These are phyloP conservation scores for Tephrocybe sp. DNA, from an alignment of 768 basidiomycete species.

Conservation along the genomic window DNA sequence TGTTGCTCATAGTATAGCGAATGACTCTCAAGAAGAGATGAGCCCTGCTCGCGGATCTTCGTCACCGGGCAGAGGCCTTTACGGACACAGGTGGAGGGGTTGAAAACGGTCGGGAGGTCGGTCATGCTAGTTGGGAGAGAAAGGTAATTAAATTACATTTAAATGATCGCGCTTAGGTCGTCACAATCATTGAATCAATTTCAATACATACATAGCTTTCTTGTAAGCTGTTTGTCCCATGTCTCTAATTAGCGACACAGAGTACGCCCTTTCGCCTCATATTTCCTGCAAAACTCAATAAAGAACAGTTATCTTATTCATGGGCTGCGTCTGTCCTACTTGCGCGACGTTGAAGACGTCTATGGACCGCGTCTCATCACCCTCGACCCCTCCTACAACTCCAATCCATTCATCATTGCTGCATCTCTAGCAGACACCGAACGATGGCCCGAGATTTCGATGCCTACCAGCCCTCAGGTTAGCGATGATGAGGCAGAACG, in stretches of 20 bases:
- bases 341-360: slow-evolving; percentile 87
- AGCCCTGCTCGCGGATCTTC: slow-evolving; percentile 43
- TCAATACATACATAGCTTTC: neutral
- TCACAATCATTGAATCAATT: no score
- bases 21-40: slow-evolving; percentile 56
- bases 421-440: slow-evolving; percentile 77
- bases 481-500: slow-evolving; percentile 67
- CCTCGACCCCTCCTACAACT: slow-evolving; percentile 70
- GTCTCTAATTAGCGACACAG: slow-evolving; percentile 67
- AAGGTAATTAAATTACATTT: no score
- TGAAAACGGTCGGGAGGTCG: slow-evolving; percentile 51
- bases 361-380: slow-evolving; percentile 82
- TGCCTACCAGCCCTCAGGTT: slow-evolving; percentile 69
- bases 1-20: slow-evolving; percentile 82
- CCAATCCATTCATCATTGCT: slow-evolving; percentile 83
- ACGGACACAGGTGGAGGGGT: slow-evolving; percentile 57
- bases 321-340: slow-evolving; percentile 78
- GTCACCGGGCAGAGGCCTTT: slow-evolving; percentile 81
- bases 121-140: neutral
- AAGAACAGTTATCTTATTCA: slow-evolving; percentile 69
- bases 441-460: slow-evolving; percentile 82
- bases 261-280: slow-evolving; percentile 34
- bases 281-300: neutral
- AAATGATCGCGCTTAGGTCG: no score
- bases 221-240: slow-evolving; percentile 26